phyloP scores from a whole-genome alignment of 148 eudicot species.

The Heliosperma pusillum region DNA sequence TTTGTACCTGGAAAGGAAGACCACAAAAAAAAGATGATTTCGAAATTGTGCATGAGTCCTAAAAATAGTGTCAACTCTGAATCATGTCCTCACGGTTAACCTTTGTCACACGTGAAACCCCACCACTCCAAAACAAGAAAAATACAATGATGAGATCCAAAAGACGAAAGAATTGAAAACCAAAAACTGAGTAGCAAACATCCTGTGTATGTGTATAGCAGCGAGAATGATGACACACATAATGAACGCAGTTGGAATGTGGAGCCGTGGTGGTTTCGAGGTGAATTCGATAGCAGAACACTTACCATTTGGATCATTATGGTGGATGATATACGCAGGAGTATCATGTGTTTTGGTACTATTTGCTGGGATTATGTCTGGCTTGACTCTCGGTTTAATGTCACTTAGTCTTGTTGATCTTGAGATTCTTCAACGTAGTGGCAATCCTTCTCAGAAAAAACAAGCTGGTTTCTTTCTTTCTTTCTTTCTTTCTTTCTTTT shows the following conservation, averaged over 20 bases:
- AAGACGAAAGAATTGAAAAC: neutral
- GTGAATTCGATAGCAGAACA: constrained; percentile 13
- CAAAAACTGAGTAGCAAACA: neutral
- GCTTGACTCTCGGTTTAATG: constrained; percentile 84
- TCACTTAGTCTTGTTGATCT: constrained; percentile 88
- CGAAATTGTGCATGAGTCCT: neutral
- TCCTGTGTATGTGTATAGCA: neutral
- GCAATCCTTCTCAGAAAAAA: constrained; percentile 56
- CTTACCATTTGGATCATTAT: constrained; percentile 49
- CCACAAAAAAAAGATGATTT: no score
- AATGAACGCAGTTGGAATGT: constrained; percentile 15
- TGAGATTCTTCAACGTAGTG: constrained; percentile 82
- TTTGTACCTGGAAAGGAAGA: no score
- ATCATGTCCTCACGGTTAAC: neutral
- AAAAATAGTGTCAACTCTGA: neutral
- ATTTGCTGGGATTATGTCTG: constrained; percentile 95
- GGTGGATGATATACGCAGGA: constrained; percentile 78
- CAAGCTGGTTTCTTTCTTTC: constrained; percentile 61
- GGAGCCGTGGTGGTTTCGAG: constrained; percentile 9
- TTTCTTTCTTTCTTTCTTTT: neutral
- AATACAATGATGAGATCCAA: constrained; percentile 6
- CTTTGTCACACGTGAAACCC: neutral
- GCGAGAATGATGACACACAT: constrained; percentile 19
- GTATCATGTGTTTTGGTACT: constrained; percentile 57
- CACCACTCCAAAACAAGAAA: neutral